Conservation (phyloP, 345 rosid genomes). For the Salix exigua region DNA sequence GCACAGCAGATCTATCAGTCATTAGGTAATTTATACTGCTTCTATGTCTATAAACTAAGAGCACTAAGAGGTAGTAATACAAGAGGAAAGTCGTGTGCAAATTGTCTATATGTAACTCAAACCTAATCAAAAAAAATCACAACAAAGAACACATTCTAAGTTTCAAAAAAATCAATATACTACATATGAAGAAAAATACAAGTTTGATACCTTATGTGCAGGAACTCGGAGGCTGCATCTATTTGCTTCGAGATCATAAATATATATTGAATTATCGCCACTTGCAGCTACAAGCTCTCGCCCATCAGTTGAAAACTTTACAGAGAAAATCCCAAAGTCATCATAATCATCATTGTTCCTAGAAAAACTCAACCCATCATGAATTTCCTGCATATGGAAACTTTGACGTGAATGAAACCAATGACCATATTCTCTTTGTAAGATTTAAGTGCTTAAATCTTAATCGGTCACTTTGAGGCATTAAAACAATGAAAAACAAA, state of each 20-base stretch:
- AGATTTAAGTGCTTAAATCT: neutral
- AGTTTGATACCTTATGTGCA: slow-evolving; percentile 50
- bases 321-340: slow-evolving; percentile 47
- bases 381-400: slow-evolving; percentile 50
- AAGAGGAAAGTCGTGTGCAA: neutral
- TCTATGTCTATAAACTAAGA: neutral
- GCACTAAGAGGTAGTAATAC: neutral
- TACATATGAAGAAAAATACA: neutral
- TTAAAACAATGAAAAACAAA: neutral
- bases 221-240: slow-evolving; percentile 42
- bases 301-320: slow-evolving; percentile 69
- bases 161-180: neutral
- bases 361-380: slow-evolving; percentile 55
- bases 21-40: neutral
- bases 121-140: neutral
- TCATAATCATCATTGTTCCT: slow-evolving; percentile 24
- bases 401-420: neutral
- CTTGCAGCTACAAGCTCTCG: slow-evolving; percentile 61
- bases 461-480: neutral
- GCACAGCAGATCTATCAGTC: neutral
- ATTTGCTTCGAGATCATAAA: slow-evolving; percentile 56
- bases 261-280: slow-evolving; percentile 42
- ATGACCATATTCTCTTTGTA: neutral
- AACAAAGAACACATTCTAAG: neutral
- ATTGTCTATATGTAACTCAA: neutral